phyloP scores from a whole-genome alignment of 1,139 yeast species.

The Saccharomyces hybrid region DNA sequence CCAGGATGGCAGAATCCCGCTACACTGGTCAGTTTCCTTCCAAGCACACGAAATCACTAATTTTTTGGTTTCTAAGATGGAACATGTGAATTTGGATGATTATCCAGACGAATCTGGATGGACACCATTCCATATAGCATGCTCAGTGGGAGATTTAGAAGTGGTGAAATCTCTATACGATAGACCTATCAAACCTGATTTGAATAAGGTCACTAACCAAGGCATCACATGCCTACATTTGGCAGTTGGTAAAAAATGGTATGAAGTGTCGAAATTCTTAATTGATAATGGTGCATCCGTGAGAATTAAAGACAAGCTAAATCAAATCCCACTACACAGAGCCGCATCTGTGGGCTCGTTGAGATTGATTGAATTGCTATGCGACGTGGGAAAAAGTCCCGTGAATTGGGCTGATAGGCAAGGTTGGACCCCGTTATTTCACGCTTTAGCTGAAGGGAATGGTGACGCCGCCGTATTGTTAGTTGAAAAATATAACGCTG shows the following conservation, averaged over 20 bases:
- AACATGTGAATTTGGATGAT: slow-evolving; percentile 58
- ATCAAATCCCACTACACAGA: slow-evolving; percentile 65
- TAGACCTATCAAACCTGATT: slow-evolving; percentile 38
- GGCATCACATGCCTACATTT: slow-evolving; percentile 71
- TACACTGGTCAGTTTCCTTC: slow-evolving; percentile 84
- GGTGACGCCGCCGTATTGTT: slow-evolving; percentile 65
- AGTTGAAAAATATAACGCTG: slow-evolving; percentile 58
- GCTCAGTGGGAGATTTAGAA: slow-evolving; percentile 59
- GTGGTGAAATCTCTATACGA: slow-evolving; percentile 41
- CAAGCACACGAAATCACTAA: slow-evolving; percentile 47
- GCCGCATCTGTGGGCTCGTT: slow-evolving; percentile 76
- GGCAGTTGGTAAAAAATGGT: slow-evolving; percentile 64
- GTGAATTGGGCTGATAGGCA: slow-evolving; percentile 58
- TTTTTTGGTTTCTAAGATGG: slow-evolving; percentile 20
- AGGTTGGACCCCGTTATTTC: slow-evolving; percentile 86
- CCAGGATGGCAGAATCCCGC: slow-evolving; percentile 69
- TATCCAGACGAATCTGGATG: slow-evolving; percentile 69
- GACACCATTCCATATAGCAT: slow-evolving; percentile 80
- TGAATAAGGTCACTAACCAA: slow-evolving; percentile 47
- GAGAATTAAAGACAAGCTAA: slow-evolving; percentile 57
- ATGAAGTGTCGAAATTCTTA: slow-evolving; percentile 44
- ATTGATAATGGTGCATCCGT: slow-evolving; percentile 52
- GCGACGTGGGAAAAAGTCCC: slow-evolving; percentile 45
- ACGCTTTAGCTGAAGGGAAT: slow-evolving; percentile 87
- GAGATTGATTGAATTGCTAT: slow-evolving; percentile 39